A percentile compares a stretch with the other conserved stretches of the same genome.
phyloP scores from a whole-genome alignment of 2,329 filamentous ascomycete species.

The Penicillium sp. region DNA sequence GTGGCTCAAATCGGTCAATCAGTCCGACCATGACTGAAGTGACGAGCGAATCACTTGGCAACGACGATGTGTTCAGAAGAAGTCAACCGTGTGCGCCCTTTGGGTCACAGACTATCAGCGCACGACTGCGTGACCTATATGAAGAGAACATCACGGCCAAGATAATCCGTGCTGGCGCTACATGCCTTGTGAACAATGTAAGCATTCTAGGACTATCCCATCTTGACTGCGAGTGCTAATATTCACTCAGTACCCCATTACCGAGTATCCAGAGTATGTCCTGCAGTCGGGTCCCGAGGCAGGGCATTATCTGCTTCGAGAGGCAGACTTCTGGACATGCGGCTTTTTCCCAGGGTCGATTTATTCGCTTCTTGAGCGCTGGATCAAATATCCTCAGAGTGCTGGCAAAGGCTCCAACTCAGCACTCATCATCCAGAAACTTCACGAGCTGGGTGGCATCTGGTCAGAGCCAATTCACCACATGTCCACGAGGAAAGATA shows the following conservation, averaged over 20 bases:
- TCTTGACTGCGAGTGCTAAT: background rate
- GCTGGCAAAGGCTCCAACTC: background rate
- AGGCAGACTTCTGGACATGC: constrained; percentile 26
- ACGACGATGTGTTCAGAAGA: background rate
- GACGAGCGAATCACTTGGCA: background rate
- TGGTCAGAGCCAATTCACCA: constrained; percentile 20
- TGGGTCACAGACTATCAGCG: background rate
- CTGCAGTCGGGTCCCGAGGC: constrained; percentile 6
- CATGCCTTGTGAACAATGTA: background rate
- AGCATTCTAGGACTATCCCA: background rate
- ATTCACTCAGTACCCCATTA: background rate
- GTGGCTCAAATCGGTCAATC: background rate
- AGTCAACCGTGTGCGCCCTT: background rate
- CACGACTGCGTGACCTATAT: background rate
- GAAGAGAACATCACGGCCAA: background rate
- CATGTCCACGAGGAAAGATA: constrained; percentile 47
- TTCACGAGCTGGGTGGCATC: constrained; percentile 9
- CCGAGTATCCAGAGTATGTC: constrained; percentile 14
- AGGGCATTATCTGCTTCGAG: constrained; percentile 10
- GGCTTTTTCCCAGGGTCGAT: constrained; percentile 27
- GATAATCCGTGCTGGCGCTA: background rate
- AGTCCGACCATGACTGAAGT: background rate
- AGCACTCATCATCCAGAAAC: background rate
- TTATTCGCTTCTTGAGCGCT: constrained; percentile 18
- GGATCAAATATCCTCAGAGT: constrained; percentile 7